Percentiles rank a stretch among this genome's conserved stretches.
These are phyloP conservation scores for Penium margaritaceum DNA, from an alignment of 139 green algal species.

Conservation along the genomic window DNA sequence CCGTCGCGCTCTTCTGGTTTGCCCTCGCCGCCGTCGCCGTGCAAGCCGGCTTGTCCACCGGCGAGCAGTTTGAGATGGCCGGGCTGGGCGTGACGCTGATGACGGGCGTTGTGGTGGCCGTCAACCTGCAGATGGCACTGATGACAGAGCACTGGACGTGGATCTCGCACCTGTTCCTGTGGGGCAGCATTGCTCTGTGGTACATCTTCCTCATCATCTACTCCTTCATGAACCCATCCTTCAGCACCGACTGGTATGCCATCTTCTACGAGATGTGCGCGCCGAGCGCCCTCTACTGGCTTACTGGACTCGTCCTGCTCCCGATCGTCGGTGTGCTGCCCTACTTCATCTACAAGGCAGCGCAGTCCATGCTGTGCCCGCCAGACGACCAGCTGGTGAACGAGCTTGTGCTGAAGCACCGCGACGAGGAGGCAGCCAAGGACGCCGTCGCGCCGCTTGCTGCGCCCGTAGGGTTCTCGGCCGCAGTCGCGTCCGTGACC, in stretches of 20 bases:
- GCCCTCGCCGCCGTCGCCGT: constrained; percentile 6
- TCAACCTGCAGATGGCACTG: constrained; percentile 56
- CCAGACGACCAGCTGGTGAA: constrained; percentile 34
- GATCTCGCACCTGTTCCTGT: constrained; percentile 49
- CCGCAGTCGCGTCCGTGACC: constrained; percentile 23
- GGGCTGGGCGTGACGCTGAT: constrained; percentile 46
- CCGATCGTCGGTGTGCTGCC: constrained; percentile 24
- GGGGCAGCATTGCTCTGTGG: constrained; percentile 48
- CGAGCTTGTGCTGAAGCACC: neutral
- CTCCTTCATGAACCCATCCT: neutral
- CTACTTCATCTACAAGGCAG: constrained; percentile 27
- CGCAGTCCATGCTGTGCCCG: neutral
- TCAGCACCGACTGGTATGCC: constrained; percentile 13
- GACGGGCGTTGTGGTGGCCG: constrained; percentile 46
- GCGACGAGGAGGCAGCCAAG: constrained; percentile 14
- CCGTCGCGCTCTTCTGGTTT: constrained; percentile 31
- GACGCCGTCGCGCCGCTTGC: neutral
- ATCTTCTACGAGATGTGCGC: constrained; percentile 28
- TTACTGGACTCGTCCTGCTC: constrained; percentile 16
- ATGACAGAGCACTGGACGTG: constrained; percentile 43
- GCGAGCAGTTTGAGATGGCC: constrained; percentile 45
- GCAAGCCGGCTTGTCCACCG: constrained; percentile 16
- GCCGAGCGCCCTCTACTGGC: constrained; percentile 24
- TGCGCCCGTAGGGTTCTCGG: constrained; percentile 20
- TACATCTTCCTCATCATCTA: constrained; percentile 47